Conservation (phyloP, 139 green algal genomes). For the Chlorella sp. region DNA sequence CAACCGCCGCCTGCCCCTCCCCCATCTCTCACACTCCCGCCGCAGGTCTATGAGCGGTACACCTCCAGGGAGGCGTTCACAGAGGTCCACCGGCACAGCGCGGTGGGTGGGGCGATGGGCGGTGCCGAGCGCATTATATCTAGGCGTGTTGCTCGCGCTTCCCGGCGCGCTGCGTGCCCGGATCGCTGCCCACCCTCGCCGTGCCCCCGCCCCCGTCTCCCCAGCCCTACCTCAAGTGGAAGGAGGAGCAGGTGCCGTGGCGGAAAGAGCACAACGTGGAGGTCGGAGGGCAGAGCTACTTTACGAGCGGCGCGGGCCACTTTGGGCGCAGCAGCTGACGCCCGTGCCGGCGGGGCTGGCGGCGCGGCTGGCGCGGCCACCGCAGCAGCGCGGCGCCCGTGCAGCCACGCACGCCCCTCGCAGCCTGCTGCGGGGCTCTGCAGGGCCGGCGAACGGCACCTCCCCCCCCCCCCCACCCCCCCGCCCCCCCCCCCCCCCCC, state of each 20-base stretch:
- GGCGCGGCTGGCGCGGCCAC: too few relatives aligned
- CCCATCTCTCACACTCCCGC: neutral
- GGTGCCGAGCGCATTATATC: neutral
- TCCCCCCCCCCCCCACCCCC: too few relatives aligned
- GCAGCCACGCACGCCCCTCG: too few relatives aligned
- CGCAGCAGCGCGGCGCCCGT: too few relatives aligned
- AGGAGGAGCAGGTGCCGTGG: conserved; percentile 15
- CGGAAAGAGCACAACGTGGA: conserved; percentile 12
- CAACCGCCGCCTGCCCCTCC: neutral
- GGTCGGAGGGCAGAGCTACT: conserved; percentile 13
- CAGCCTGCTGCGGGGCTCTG: too few relatives aligned
- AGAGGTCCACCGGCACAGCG: too few relatives aligned
- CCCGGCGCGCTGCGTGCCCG: neutral
- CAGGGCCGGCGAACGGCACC: too few relatives aligned
- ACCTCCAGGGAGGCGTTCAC: too few relatives aligned
- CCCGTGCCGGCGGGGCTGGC: too few relatives aligned
- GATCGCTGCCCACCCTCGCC: neutral
- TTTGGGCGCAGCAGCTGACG: too few relatives aligned
- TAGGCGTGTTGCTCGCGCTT: neutral
- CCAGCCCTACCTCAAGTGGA: neutral
- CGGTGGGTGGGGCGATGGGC: neutral
- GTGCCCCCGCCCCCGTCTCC: neutral
- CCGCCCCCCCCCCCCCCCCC: too few relatives aligned
- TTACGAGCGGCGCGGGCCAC: conserved; percentile 1
- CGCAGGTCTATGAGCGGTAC: neutral